Evolutionary conservation across 345 rosid species (phyloP).

Genomic region (Chamaenerion angustifolium): DNA sequence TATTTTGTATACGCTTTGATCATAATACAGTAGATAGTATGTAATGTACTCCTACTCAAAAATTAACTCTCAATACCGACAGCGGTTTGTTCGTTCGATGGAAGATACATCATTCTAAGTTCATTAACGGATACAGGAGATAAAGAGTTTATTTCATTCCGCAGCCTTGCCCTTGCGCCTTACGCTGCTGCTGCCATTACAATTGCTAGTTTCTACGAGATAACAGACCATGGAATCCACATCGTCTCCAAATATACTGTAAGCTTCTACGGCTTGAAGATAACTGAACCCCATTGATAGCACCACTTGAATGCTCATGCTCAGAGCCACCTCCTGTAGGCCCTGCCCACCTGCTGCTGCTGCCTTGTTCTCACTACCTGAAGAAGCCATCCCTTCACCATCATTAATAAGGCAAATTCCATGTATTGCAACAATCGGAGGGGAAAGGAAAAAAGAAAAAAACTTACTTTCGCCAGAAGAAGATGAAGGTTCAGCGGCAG

Average conservation of each 20-base stretch:
- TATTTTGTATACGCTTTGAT: no score
- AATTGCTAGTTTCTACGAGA: constrained; percentile 60
- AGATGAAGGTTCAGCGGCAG: constrained; percentile 86
- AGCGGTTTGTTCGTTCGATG: no score
- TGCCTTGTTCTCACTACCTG: constrained; percentile 37
- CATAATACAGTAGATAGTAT: no score
- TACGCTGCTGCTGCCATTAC: no score
- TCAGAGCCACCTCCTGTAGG: constrained; percentile 28
- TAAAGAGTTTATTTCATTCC: constrained; percentile 21
- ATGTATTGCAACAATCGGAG: no score
- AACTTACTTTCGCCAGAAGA: constrained; percentile 76
- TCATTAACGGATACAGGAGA: no score
- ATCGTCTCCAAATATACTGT: constrained; percentile 91
- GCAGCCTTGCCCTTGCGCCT: constrained; percentile 80
- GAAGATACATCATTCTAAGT: no score
- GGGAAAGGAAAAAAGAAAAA: not conserved
- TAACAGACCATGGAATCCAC: constrained; percentile 91
- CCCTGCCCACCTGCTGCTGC: constrained; percentile 28
- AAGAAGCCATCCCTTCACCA: constrained; percentile 19
- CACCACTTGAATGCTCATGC: constrained; percentile 60
- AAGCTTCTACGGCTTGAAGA: constrained; percentile 72
- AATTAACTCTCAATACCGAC: no score
- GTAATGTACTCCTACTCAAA: no score
- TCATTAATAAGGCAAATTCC: no score
- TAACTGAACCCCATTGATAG: constrained; percentile 96